Base-by-base conservation (phyloP, 495 filamentous ascomycete species). In the Pseudotulostoma volvatum region DNA sequence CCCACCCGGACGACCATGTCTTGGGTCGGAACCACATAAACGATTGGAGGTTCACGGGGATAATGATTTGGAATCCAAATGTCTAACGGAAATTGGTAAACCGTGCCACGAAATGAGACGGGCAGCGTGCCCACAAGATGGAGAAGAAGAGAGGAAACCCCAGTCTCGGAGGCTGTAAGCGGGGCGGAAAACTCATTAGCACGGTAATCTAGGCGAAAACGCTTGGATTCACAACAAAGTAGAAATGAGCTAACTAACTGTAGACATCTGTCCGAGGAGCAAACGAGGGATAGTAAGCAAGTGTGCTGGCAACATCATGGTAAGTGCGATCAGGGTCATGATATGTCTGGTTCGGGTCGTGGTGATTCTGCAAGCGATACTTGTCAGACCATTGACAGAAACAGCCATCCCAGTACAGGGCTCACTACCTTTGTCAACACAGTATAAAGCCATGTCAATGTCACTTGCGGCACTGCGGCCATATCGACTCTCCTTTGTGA, bases 31-130 rank as follows among this genome's bases (percentile, higher is more conserved):
- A 76, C 86, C 31, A 95, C 83, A 56, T 93, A 97, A 38, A 74
- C 74, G 11, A 95, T 68, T 0, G 90, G 90, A 4, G 83, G 64
- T 48, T 93, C 81, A 25, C 71, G 70, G 21, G 90, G 92, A 50
- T 97, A 97, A 19, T 76, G 73, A 47, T 90, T 84, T 1, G 92
- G 90, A n/a, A 97, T 70, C 92, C 92, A 97, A 72, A 96, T 46
- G 44, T 83, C 74, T 38, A 97, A 68, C 7, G 90, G 90, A 42
- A 96, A 94, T 39, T 82, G 76, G 58, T 96, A 97, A 9, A 77
- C 81, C 11, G 77, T 74, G 49, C 86, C 87, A 48, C 90, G 81
- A 60, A 94, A 97, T 38, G 63, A 53, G 34, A 90, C 84, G 32
- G 90, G 88, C 17, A 97, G 59, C 9, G 85, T 93, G 42, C 90